These are phyloP conservation scores for Xylariaceae sp. DNA, from an alignment of 2,329 filamentous ascomycete genomes.

Conservation along the genomic window DNA sequence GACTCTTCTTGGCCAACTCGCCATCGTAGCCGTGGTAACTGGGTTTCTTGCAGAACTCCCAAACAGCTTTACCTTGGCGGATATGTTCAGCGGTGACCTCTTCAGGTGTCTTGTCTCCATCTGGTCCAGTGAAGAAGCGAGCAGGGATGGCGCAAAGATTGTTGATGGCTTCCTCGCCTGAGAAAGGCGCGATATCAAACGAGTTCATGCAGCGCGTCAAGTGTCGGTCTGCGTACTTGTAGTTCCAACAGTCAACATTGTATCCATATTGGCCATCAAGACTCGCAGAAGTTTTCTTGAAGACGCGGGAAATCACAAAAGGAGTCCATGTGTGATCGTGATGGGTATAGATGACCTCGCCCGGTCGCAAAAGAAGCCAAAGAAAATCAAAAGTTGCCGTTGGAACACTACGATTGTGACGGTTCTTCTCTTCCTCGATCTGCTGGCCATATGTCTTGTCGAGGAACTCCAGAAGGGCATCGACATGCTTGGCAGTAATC, in stretches of 20 bases:
- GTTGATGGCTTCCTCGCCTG: conserved; percentile 43
- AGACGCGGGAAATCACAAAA: conserved; percentile 39
- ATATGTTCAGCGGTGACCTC: conserved; percentile 38
- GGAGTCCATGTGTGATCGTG: conserved; percentile 40
- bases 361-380: conserved; percentile 47
- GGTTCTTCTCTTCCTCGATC: conserved; percentile 40
- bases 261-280: conserved; percentile 6
- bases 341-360: conserved; percentile 43
- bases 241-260: conserved; percentile 41
- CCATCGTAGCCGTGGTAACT: conserved; percentile 48
- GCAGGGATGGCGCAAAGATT: conserved; percentile 43
- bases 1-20: conserved; percentile 33
- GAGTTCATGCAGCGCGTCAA: conserved; percentile 38
- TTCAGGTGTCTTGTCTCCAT: conserved; percentile 26
- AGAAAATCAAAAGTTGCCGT: conserved; percentile 45
- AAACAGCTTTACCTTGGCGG: conserved; percentile 43
- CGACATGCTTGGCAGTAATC: conserved; percentile 44
- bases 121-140: conserved; percentile 39
- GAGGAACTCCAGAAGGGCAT: conserved; percentile 44
- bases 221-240: conserved; percentile 32
- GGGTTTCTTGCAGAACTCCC: conserved; percentile 46
- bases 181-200: conserved; percentile 38
- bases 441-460: conserved; percentile 36
- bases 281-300: not conserved
- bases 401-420: conserved; percentile 37